Percentiles rank a stretch among this genome's conserved stretches.
phyloP scores from a whole-genome alignment of 805 yeast species.

The Spathaspora boniae region DNA sequence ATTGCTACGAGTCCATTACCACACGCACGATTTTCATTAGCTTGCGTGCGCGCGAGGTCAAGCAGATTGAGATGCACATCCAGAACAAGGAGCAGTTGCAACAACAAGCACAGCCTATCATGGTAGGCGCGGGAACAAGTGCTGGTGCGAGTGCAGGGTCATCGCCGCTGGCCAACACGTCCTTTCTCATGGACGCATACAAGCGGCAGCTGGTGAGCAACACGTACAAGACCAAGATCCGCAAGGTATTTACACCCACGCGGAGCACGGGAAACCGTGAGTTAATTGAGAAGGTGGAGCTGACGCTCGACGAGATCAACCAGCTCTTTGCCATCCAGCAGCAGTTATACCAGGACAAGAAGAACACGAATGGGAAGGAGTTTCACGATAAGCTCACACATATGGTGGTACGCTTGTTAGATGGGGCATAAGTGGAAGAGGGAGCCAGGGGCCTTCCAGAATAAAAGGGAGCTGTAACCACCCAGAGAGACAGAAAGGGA shows the following conservation, averaged over 20 bases:
- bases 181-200: slow-evolving; percentile 1
- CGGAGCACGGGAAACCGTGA: slow-evolving; percentile 32
- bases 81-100: slow-evolving; percentile 13
- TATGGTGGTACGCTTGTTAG: slow-evolving; percentile 11
- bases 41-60: slow-evolving; percentile 43
- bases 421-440: too few species aligned
- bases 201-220: slow-evolving; percentile 8
- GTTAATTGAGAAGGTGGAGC: slow-evolving; percentile 23
- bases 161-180: neutral
- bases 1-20: slow-evolving; percentile 25
- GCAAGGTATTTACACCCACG: slow-evolving; percentile 33
- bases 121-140: neutral
- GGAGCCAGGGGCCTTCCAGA: too few species aligned
- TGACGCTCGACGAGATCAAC: slow-evolving; percentile 25
- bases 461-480: too few species aligned
- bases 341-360: slow-evolving; percentile 9
- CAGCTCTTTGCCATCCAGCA: slow-evolving; percentile 12
- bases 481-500: too few species aligned
- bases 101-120: neutral
- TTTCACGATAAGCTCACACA: slow-evolving; percentile 17
- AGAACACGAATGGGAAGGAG: slow-evolving; percentile 10
- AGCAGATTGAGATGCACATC: slow-evolving; percentile 37
- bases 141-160: neutral
- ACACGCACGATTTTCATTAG: slow-evolving; percentile 41
- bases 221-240: slow-evolving; percentile 33